Conservation (phyloP, 441 rosid species). For the Heliophila coronopifolia region DNA sequence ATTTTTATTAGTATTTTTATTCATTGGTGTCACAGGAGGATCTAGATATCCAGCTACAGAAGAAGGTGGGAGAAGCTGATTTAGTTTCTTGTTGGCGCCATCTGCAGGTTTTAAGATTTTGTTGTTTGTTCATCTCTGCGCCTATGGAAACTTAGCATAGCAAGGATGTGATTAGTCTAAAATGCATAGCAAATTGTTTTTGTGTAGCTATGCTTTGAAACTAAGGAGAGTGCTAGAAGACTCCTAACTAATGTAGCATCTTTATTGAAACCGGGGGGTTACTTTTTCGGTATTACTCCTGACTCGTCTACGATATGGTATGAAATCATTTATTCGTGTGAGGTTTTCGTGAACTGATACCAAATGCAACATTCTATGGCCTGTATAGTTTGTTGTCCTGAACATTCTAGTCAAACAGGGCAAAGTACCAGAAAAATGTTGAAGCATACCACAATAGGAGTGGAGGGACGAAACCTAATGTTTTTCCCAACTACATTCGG, state of each 20-base stretch:
- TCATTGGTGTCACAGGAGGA: constrained; percentile 43
- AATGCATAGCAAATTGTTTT: constrained; percentile 6
- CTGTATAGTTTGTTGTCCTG: background rate
- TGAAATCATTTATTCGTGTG: too few relatives aligned
- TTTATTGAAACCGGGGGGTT: constrained; percentile 90
- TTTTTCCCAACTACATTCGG: constrained; percentile 92
- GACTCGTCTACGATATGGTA: constrained; percentile 99
- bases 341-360: background rate
- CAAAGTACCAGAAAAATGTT: constrained; percentile 95
- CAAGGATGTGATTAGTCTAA: constrained; percentile 8
- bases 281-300: constrained; percentile 89
- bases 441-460: constrained; percentile 94
- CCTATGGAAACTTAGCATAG: background rate
- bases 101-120: constrained; percentile 56
- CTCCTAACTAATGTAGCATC: constrained; percentile 74
- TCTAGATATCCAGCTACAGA: constrained; percentile 51
- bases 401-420: constrained; percentile 47
- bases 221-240: constrained; percentile 82
- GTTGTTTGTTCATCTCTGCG: background rate
- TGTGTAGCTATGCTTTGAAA: constrained; percentile 77
- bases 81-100: constrained; percentile 89
- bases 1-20: background rate
- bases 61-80: constrained; percentile 57
- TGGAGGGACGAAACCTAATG: constrained; percentile 69
- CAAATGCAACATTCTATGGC: background rate